Evolutionary conservation across 768 basidiomycete genomes (phyloP).

Genomic region (Cystobasidium ongulense): DNA sequence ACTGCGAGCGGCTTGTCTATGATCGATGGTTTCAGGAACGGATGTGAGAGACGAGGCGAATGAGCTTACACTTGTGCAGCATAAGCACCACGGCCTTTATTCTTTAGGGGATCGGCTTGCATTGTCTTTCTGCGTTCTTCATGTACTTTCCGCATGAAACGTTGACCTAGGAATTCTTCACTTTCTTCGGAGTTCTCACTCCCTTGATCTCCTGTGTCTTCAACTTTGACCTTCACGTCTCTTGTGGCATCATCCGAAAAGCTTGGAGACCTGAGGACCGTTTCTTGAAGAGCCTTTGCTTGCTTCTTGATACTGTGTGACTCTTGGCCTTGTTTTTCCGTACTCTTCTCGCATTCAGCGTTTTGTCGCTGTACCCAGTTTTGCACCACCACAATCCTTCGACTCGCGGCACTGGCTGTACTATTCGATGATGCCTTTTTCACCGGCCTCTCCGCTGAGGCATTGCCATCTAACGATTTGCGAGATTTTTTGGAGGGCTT

Average conservation of each 20-base stretch:
- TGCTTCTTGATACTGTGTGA: too few relatives aligned
- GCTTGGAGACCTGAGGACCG: too few relatives aligned
- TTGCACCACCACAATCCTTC: neutral
- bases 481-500: neutral
- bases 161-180: constrained; percentile 22
- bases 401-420: neutral
- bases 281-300: too few relatives aligned
- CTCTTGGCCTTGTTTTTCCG: too few relatives aligned
- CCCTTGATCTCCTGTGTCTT: neutral
- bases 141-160: constrained; percentile 15
- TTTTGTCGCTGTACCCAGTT: neutral
- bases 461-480: neutral
- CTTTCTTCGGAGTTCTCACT: neutral
- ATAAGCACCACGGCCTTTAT: constrained; percentile 31
- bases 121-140: constrained; percentile 12
- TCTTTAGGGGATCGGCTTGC: constrained; percentile 11
- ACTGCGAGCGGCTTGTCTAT: neutral
- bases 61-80: neutral
- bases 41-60: neutral
- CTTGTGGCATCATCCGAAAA: too few relatives aligned
- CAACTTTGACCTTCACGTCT: neutral
- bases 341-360: neutral
- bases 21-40: neutral
- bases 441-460: too few relatives aligned
- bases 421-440: neutral